Evolutionary conservation across 2,329 filamentous ascomycete species (phyloP).

Genomic region (Trichoderma arundinaceum): DNA sequence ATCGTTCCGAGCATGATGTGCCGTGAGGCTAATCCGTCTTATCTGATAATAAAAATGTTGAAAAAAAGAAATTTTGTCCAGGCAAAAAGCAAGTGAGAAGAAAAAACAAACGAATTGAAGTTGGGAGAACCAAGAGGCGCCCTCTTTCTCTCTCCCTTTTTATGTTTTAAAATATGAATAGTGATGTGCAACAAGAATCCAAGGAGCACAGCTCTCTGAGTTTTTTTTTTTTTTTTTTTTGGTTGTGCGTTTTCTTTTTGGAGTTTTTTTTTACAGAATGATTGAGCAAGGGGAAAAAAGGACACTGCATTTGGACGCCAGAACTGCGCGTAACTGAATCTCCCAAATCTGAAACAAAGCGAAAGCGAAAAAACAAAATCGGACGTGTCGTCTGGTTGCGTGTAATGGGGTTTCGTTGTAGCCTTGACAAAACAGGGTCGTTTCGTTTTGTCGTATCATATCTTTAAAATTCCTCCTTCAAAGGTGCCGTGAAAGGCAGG

Average conservation of each 20-base stretch:
- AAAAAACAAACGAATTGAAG: constrained; percentile 21
- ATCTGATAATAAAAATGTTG: constrained; percentile 39
- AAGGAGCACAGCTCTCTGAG: constrained; percentile 21
- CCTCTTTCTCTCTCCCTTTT: constrained; percentile 4
- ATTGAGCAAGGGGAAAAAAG: neutral
- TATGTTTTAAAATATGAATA: constrained; percentile 9
- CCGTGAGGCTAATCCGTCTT: constrained; percentile 50
- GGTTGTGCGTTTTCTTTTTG: neutral
- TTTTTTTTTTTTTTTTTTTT: neutral
- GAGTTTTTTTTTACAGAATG: neutral
- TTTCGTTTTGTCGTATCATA: constrained; percentile 3
- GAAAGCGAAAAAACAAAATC: constrained; percentile 12
- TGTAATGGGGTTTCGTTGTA: constrained; percentile 32
- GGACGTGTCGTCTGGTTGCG: constrained; percentile 27
- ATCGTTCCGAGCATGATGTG: constrained; percentile 40
- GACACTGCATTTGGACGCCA: neutral
- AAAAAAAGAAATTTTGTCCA: constrained; percentile 10
- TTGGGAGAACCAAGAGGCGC: neutral
- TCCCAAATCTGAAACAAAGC: constrained; percentile 11
- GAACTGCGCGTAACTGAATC: neutral
- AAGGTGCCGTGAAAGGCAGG: neutral
- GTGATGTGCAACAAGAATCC: constrained; percentile 10
- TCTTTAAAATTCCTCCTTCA: neutral
- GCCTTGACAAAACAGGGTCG: neutral
- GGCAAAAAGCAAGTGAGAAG: neutral